Evolutionary conservation across 306 rosid species (phyloP), one percentile per base, ranked within the genome.

Genomic region (Corylus heterophylla): DNA sequence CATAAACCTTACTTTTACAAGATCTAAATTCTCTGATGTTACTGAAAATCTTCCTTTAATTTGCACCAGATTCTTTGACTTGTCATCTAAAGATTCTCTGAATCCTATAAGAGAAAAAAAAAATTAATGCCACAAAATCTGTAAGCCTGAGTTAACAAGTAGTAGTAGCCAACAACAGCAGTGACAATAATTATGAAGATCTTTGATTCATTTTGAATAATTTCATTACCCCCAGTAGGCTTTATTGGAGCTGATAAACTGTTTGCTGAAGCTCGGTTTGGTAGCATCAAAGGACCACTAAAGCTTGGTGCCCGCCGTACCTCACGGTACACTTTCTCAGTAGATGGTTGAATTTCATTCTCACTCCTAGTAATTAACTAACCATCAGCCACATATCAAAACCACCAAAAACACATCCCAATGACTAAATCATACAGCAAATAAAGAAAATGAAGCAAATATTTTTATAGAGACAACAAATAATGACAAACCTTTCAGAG

Each of bases 161-260:
- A 48, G 58, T 74, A 61, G 71, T 16, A 74, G 54, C 80, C 80
- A 70, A 67, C 76, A 51, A 79, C 47, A 35, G 61, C 44, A 13
- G 83, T 68, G 80, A 71, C 81, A 54, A 20, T 48, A 22, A 12
- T 29, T 13, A 73, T 18, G 37, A 59, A 70, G 49, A 76, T 50
- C 49, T 61, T 61, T 42, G 13, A 64, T 62, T 72, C 45, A 75
- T 68, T 75, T 54, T 63, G 35, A 73, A 79, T 72, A 69, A 80
- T 74, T 66, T 79, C 73, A 80, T 78, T 91, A 96, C 99, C 99
- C 88, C 97, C 99, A 77, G 99, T 91, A 85, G 93, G 88, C 80
- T 93, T 96, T 84, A 96, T 93, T 52, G 99, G 99, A 72, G 99
- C 99, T 12, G 99, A 96, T 79, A 96, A 91, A 90, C 99, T 96